These are phyloP conservation scores for Alternaria postmessia DNA, from an alignment of 2,329 filamentous ascomycete species.

Conservation along the genomic window DNA sequence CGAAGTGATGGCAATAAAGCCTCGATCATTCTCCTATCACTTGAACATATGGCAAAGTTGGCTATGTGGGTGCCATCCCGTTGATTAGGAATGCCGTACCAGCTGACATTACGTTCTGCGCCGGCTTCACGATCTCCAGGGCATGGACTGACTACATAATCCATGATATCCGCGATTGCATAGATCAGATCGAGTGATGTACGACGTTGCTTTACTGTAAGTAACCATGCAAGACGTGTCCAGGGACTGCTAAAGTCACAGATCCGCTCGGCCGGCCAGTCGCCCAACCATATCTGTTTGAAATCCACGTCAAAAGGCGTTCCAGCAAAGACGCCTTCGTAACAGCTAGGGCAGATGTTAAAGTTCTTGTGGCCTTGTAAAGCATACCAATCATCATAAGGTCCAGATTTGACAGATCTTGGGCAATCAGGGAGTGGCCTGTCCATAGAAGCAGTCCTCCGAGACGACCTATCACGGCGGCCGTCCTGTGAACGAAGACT, in stretches of 20 bases:
- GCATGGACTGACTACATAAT: conserved; percentile 62
- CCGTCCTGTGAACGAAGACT: conserved; percentile 40
- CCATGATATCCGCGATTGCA: conserved; percentile 70
- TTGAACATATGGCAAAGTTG: conserved; percentile 77
- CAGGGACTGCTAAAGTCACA: conserved; percentile 86
- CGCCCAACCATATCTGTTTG: conserved; percentile 65
- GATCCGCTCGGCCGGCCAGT: conserved; percentile 65
- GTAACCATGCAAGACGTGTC: conserved; percentile 84
- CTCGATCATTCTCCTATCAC: conserved; percentile 76
- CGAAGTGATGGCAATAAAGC: conserved; percentile 75
- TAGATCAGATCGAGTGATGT: conserved; percentile 74
- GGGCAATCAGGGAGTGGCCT: conserved; percentile 67
- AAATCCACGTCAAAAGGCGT: conserved; percentile 75
- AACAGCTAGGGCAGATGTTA: conserved; percentile 84
- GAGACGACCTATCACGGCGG: conserved; percentile 29
- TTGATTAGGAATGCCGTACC: conserved; percentile 79
- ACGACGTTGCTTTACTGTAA: conserved; percentile 75
- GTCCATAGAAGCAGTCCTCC: conserved; percentile 17
- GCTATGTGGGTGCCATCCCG: conserved; percentile 69
- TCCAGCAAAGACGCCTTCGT: conserved; percentile 71
- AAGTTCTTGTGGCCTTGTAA: conserved; percentile 75
- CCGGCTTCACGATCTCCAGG: conserved; percentile 63
- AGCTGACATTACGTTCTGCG: conserved; percentile 61
- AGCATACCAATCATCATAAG: conserved; percentile 81
- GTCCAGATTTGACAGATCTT: conserved; percentile 67